Conservation (phyloP, 1,284 basidiomycete species). For the Microbotryum silenes-acaulis region DNA sequence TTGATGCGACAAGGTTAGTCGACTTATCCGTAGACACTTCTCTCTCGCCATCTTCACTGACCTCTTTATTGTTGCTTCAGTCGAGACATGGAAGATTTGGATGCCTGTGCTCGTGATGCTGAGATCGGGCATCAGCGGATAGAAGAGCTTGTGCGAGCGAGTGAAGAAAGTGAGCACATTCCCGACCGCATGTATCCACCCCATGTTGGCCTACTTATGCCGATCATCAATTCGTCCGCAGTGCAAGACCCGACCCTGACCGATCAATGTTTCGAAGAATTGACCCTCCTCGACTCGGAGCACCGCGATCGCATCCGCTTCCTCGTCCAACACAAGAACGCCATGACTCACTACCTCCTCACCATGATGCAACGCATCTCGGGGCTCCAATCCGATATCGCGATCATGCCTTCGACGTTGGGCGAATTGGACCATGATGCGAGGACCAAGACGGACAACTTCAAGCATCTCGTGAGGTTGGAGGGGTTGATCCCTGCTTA, state of each 20-base stretch:
- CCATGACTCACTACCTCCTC: slow-evolving; percentile 31
- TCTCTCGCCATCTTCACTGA: background rate
- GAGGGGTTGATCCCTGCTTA: slow-evolving; percentile 90
- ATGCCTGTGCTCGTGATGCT: slow-evolving; percentile 33
- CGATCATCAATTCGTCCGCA: background rate
- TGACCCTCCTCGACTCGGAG: slow-evolving; percentile 27
- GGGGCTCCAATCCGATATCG: slow-evolving; percentile 33
- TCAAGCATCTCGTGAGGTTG: slow-evolving; percentile 78
- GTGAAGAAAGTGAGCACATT: slow-evolving; percentile 11
- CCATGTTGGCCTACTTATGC: background rate
- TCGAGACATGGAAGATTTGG: slow-evolving; percentile 30
- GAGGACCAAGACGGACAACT: slow-evolving; percentile 53
- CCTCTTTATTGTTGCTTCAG: slow-evolving; percentile 1
- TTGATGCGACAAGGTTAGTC: slow-evolving; percentile 24
- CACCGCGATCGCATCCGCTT: slow-evolving; percentile 31
- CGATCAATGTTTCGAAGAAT: slow-evolving; percentile 26
- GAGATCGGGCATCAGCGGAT: slow-evolving; percentile 25
- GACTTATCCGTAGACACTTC: background rate
- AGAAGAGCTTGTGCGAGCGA: slow-evolving; percentile 27
- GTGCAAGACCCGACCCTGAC: slow-evolving; percentile 20
- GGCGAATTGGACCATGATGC: slow-evolving; percentile 27
- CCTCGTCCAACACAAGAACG: slow-evolving; percentile 35
- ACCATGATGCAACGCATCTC: slow-evolving; percentile 33
- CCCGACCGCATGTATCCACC: background rate
- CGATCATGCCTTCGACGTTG: slow-evolving; percentile 26